Percentiles rank a stretch among this genome's conserved stretches.
Evolutionary conservation across 169 alveolate species (phyloP).

Genomic region (Cryptosporidium canis): DNA sequence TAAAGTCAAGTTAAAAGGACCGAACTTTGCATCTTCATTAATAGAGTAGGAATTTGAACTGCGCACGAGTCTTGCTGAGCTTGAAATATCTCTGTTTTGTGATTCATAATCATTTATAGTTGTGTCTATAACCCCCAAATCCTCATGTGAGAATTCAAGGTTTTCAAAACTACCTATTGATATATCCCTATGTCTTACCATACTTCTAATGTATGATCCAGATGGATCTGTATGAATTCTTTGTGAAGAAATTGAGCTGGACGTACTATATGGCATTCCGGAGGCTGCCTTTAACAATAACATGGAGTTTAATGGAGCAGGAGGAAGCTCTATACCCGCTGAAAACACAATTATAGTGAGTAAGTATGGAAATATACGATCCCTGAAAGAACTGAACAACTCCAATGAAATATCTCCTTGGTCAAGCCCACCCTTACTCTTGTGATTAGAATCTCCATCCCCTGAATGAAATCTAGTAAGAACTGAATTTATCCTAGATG

Average conservation of each 20-base stretch:
- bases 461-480: slow-evolving; percentile 20
- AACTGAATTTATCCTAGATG: slow-evolving; percentile 52
- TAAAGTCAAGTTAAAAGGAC: slow-evolving; percentile 64
- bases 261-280: slow-evolving; percentile 67
- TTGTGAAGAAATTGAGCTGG: slow-evolving; percentile 68
- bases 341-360: slow-evolving; percentile 53
- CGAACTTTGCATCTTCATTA: slow-evolving; percentile 9
- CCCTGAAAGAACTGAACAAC: slow-evolving; percentile 50
- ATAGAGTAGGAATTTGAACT: neutral
- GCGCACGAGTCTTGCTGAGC: neutral
- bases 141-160: neutral
- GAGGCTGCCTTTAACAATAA: slow-evolving; percentile 61
- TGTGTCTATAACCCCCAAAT: neutral
- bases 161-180: slow-evolving; percentile 30
- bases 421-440: neutral
- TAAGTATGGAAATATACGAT: slow-evolving; percentile 59
- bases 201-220: slow-evolving; percentile 63
- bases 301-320: slow-evolving; percentile 56
- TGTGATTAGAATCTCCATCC: neutral
- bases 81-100: neutral
- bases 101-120: neutral
- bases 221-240: slow-evolving; percentile 67
- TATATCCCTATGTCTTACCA: slow-evolving; percentile 61
- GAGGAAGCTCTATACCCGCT: slow-evolving; percentile 53
- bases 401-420: slow-evolving; percentile 28